These are phyloP conservation scores for Hygrocybe coccinea DNA, from an alignment of 768 basidiomycete species.

Conservation along the genomic window DNA sequence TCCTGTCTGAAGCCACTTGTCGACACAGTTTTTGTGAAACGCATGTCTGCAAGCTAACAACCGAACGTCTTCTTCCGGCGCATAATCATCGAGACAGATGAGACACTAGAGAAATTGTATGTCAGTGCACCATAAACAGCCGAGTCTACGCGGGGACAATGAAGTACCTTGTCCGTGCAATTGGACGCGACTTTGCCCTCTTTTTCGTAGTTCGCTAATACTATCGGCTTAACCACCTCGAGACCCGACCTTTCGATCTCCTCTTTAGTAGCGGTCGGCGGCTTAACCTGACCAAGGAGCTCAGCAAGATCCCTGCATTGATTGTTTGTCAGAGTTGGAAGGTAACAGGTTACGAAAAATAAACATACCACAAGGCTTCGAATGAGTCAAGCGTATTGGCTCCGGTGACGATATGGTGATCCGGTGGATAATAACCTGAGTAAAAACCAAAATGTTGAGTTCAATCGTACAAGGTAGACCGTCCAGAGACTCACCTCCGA, in stretches of 20 bases:
- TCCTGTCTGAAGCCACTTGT: constrained; percentile 80
- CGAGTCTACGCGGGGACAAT: background rate
- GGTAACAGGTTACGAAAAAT: constrained; percentile 4
- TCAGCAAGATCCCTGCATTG: constrained; percentile 72
- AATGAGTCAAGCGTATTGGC: constrained; percentile 70
- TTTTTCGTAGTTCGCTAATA: constrained; percentile 52
- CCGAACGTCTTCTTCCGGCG: constrained; percentile 69
- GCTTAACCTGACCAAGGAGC: constrained; percentile 74
- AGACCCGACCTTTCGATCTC: constrained; percentile 85
- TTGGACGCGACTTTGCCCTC: constrained; percentile 67
- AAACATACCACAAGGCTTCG: constrained; percentile 65
- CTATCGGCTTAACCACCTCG: constrained; percentile 59
- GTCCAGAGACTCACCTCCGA: constrained; percentile 50
- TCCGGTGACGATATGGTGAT: constrained; percentile 81
- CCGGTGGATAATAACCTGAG: constrained; percentile 85
- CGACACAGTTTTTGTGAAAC: constrained; percentile 88
- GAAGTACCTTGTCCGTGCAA: constrained; percentile 67
- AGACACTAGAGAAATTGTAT: constrained; percentile 49
- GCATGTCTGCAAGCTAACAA: constrained; percentile 79
- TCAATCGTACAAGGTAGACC: constrained; percentile 1
- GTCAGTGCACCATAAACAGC: constrained; percentile 3
- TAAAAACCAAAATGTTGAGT: background rate
- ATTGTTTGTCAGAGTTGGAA: constrained; percentile 6
- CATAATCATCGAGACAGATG: constrained; percentile 87
- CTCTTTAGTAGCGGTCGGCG: constrained; percentile 74